phyloP scores from a whole-genome alignment of 2,329 filamentous ascomycete species.

The Shiraia sp. region DNA sequence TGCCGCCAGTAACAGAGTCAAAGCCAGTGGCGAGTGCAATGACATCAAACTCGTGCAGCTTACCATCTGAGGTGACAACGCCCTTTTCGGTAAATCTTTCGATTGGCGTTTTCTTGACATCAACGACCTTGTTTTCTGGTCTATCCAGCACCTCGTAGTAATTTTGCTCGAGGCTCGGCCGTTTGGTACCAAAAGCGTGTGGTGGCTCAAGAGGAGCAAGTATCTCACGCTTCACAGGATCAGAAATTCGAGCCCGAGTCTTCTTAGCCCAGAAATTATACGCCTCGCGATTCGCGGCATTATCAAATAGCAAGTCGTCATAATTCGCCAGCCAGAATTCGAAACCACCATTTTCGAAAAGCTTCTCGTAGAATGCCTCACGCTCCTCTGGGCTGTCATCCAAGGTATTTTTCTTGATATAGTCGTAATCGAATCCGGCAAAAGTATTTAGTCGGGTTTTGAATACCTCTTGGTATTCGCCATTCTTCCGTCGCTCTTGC shows the following conservation, averaged over 20 bases:
- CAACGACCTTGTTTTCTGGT: slow-evolving; percentile 49
- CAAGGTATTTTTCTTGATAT: slow-evolving; percentile 57
- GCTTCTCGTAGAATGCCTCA: slow-evolving; percentile 49
- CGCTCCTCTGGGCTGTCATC: slow-evolving; percentile 49
- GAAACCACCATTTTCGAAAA: slow-evolving; percentile 47
- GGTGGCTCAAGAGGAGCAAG: slow-evolving; percentile 51
- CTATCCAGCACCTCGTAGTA: slow-evolving; percentile 53
- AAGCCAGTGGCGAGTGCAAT: slow-evolving; percentile 53
- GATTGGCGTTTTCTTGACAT: slow-evolving; percentile 49
- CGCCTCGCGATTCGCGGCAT: slow-evolving; percentile 48
- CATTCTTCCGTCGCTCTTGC: slow-evolving; percentile 51
- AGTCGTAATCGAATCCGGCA: slow-evolving; percentile 64
- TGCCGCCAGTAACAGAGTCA: slow-evolving; percentile 49
- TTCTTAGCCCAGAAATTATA: slow-evolving; percentile 55
- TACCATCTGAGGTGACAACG: slow-evolving; percentile 47
- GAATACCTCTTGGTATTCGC: slow-evolving; percentile 55
- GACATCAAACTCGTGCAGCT: slow-evolving; percentile 48
- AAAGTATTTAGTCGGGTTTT: slow-evolving; percentile 57
- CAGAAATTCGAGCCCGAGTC: slow-evolving; percentile 47
- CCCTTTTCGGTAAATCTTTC: slow-evolving; percentile 45
- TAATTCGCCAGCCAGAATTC: slow-evolving; percentile 50
- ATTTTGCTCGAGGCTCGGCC: slow-evolving; percentile 53
- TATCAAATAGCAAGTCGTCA: slow-evolving; percentile 47
- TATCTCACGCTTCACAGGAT: slow-evolving; percentile 51
- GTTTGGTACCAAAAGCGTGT: slow-evolving; percentile 53